A percentile compares a stretch with the other conserved stretches of the same genome.
These are phyloP conservation scores for Epichloe sibirici DNA, from an alignment of 2,329 filamentous ascomycete genomes.

Conservation along the genomic window DNA sequence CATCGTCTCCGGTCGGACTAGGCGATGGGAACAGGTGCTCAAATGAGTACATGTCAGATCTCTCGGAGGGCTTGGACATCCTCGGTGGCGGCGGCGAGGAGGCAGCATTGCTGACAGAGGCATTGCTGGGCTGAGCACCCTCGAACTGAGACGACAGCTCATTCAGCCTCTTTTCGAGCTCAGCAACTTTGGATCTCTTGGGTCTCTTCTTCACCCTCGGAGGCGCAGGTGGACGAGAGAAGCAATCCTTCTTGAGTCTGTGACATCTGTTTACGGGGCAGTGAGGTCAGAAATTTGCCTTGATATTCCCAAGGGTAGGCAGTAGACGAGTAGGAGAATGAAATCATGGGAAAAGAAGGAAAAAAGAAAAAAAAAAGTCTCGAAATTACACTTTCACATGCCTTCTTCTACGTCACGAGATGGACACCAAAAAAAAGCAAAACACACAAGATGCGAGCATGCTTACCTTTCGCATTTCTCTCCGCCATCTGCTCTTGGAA, in stretches of 20 bases:
- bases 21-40: slow-evolving; percentile 25
- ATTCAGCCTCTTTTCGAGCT: slow-evolving; percentile 37
- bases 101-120: slow-evolving; percentile 4
- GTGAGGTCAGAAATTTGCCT: not conserved
- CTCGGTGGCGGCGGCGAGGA: slow-evolving; percentile 5
- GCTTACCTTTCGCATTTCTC: slow-evolving; percentile 36
- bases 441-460: not conserved
- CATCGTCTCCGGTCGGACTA: slow-evolving; percentile 11
- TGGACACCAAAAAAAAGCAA: not conserved
- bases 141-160: slow-evolving; percentile 35
- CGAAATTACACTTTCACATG: not conserved
- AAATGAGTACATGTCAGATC: slow-evolving; percentile 15
- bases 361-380: not conserved
- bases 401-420: not conserved
- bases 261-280: slow-evolving; percentile 27
- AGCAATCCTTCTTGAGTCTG: slow-evolving; percentile 34
- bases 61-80: slow-evolving; percentile 6
- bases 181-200: slow-evolving; percentile 36
- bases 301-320: too few relatives aligned
- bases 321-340: not conserved
- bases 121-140: slow-evolving; percentile 11
- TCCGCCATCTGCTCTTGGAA: slow-evolving; percentile 26
- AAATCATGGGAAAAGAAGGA: not conserved
- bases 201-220: slow-evolving; percentile 33
- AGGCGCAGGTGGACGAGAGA: slow-evolving; percentile 34